Percentiles rank a stretch among this genome's conserved stretches.
phyloP scores from a whole-genome alignment of 257 asterid species.

The Agastache rugosa region DNA sequence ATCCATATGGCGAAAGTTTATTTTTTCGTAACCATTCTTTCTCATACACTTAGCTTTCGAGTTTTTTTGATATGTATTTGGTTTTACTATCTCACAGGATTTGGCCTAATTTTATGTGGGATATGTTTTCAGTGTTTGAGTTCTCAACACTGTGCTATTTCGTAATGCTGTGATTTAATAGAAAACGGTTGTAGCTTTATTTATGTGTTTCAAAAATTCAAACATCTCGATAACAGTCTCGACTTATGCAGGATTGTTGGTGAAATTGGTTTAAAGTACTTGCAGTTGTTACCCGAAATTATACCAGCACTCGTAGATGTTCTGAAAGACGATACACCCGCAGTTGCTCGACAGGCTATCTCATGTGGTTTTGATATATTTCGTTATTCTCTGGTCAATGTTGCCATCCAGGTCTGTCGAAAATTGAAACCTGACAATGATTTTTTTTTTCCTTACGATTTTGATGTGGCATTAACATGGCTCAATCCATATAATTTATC shows the following conservation, averaged over 20 bases:
- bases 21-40: constrained; percentile 9
- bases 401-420: constrained; percentile 74
- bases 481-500: constrained; percentile 3
- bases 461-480: constrained; percentile 30
- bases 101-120: constrained; percentile 18
- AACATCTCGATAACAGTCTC: constrained; percentile 19
- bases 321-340: constrained; percentile 80
- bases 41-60: constrained; percentile 24
- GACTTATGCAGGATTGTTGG: constrained; percentile 69
- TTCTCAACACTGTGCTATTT: constrained; percentile 4
- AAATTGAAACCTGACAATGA: constrained; percentile 12
- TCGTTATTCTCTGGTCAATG: constrained; percentile 64
- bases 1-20: neutral
- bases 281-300: constrained; percentile 79
- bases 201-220: neutral
- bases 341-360: constrained; percentile 96
- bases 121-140: constrained; percentile 3
- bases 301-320: constrained; percentile 71
- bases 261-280: constrained; percentile 76
- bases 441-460: constrained; percentile 7
- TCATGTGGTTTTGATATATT: constrained; percentile 78
- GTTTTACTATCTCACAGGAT: constrained; percentile 14
- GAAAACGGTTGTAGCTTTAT: neutral
- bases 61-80: constrained; percentile 15
- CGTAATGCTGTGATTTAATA: neutral